Percentiles rank a stretch among this genome's conserved stretches.
Evolutionary conservation across 345 rosid species (phyloP).

Genomic region (Eucalyptus regnans): DNA sequence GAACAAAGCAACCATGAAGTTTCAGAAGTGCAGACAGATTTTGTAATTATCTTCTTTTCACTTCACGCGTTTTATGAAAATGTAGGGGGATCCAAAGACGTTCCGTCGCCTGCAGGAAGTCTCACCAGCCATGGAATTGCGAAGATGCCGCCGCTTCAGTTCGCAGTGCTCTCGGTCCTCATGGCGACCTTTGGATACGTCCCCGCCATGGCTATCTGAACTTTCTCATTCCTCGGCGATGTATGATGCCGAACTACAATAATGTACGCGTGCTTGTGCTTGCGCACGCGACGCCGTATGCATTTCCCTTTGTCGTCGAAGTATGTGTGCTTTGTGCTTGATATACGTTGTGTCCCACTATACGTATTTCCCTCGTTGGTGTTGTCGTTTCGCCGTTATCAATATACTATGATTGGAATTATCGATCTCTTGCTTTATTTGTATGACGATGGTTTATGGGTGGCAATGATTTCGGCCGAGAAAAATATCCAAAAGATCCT

Average conservation of each 20-base stretch:
- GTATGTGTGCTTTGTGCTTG: not conserved
- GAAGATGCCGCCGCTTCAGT: not conserved
- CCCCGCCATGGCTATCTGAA: constrained; percentile 1
- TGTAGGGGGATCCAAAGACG: not conserved
- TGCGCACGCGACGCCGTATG: not conserved
- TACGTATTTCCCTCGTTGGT: not conserved
- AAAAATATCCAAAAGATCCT: too few species aligned
- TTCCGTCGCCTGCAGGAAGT: not conserved
- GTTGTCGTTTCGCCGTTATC: not conserved
- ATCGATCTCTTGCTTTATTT: not conserved
- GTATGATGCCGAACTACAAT: not conserved
- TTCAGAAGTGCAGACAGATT: too few species aligned
- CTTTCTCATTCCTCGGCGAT: not conserved
- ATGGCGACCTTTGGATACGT: constrained; percentile 4
- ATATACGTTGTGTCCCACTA: not conserved
- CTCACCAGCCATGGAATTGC: not conserved
- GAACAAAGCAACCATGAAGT: too few species aligned
- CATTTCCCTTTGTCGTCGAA: not conserved
- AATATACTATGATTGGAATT: not conserved
- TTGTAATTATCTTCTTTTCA: not conserved
- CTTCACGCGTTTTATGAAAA: not conserved
- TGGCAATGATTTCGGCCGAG: not conserved
- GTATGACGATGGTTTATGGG: not conserved
- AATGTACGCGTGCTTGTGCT: not conserved
- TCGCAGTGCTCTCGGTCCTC: constrained; percentile 4